Percentiles rank a stretch among this genome's conserved stretches.
These are phyloP conservation scores for Starmera quercuum DNA, from an alignment of 805 yeast species.

Conservation along the genomic window DNA sequence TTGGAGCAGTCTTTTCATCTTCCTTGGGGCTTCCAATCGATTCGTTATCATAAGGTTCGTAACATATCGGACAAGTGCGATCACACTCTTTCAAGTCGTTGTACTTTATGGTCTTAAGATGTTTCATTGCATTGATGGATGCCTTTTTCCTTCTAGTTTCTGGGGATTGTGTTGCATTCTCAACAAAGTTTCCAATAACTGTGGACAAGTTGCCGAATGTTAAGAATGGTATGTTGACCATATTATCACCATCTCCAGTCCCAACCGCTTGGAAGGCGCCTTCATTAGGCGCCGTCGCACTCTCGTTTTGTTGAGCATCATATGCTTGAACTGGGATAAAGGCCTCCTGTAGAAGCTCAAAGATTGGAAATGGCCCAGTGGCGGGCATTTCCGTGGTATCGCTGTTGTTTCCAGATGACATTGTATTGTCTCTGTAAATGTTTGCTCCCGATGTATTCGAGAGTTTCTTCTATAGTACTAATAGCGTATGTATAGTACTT, in stretches of 20 bases:
- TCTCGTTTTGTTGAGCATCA: no score
- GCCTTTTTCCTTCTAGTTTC: slow-evolving; percentile 10
- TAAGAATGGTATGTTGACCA: background rate
- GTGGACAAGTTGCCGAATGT: background rate
- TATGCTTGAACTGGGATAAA: no score
- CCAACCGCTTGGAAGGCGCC: background rate
- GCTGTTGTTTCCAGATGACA: no score
- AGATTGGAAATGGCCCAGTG: no score
- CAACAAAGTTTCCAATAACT: background rate
- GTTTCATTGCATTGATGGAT: slow-evolving; percentile 14
- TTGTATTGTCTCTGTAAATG: no score
- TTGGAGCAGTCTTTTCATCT: background rate
- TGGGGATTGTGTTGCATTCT: background rate
- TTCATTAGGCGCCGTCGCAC: no score
- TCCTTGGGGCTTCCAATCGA: background rate
- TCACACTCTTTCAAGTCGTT: slow-evolving; percentile 4
- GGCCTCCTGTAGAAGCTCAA: no score
- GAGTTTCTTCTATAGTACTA: no score
- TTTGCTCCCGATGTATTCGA: no score
- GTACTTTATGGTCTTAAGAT: slow-evolving; percentile 7
- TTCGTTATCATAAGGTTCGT: slow-evolving; percentile 9
- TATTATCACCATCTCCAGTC: background rate
- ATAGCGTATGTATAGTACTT: no score
- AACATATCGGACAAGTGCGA: slow-evolving; percentile 14
- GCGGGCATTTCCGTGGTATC: no score